Conservation (phyloP, 2,329 filamentous ascomycete species). For the Ilyonectria destructans region DNA sequence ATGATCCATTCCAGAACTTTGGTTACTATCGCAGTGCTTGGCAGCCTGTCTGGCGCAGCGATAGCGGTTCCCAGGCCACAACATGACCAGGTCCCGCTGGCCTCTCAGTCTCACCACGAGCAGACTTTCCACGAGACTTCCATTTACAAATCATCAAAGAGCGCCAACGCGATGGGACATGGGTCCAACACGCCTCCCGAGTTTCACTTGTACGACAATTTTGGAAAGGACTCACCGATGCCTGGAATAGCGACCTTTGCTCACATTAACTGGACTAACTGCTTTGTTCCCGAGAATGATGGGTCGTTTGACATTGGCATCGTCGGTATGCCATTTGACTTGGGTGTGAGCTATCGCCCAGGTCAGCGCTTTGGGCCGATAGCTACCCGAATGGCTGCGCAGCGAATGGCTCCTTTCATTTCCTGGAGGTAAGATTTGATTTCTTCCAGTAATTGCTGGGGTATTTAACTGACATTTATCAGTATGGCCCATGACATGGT, state of each 20-base stretch:
- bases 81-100: neutral
- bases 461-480: neutral
- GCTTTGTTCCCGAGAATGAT: slow-evolving; percentile 2
- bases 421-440: neutral
- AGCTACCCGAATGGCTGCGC: neutral
- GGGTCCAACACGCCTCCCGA: neutral
- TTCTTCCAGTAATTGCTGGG: neutral
- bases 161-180: neutral
- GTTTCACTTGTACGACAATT: neutral
- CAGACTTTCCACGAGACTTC: neutral
- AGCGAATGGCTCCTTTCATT: neutral
- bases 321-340: neutral
- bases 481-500: neutral
- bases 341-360: neutral
- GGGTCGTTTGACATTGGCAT: slow-evolving; percentile 17
- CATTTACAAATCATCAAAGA: neutral
- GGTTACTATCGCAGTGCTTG: no score
- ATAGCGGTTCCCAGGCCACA: neutral
- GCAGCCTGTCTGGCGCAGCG: no score
- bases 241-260: neutral
- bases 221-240: neutral
- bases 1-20: no score
- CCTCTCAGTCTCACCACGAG: neutral
- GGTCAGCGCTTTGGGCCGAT: neutral
- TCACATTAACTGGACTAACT: slow-evolving; percentile 16